phyloP scores from a whole-genome alignment of 805 yeast species.

The Wickerhamiella alocasiicola region DNA sequence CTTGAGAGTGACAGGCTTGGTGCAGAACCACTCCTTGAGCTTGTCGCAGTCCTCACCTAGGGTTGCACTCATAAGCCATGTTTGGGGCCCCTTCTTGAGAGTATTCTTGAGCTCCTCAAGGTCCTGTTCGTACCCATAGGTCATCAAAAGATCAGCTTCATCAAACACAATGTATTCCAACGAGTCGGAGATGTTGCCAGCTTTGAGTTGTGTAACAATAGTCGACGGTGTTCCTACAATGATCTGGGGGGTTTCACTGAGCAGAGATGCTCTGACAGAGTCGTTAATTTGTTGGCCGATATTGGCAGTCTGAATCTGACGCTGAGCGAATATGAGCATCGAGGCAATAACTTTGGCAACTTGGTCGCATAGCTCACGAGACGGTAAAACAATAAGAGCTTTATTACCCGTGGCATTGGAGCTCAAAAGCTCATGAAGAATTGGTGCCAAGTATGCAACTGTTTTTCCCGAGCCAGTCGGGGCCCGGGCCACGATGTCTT shows the following conservation, averaged over 20 bases:
- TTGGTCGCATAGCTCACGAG: conserved; percentile 83
- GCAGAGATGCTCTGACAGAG: conserved; percentile 54
- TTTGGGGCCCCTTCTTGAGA: conserved; percentile 59
- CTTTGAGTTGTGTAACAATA: conserved; percentile 39
- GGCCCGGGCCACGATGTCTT: conserved; percentile 88
- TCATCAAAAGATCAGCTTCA: conserved; percentile 83
- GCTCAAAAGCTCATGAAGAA: conserved; percentile 61
- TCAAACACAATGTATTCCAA: conserved; percentile 73
- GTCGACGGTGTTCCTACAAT: conserved; percentile 80
- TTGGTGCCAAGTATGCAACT: conserved; percentile 78
- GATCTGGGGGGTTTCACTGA: conserved; percentile 66
- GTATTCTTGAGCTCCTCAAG: conserved; percentile 48
- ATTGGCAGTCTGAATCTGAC: conserved; percentile 51
- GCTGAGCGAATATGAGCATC: conserved; percentile 58
- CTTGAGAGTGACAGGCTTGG: conserved; percentile 67
- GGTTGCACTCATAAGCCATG: conserved; percentile 94
- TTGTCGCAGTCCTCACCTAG: conserved; percentile 72
- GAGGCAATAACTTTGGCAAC: conserved; percentile 59
- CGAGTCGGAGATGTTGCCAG: conserved; percentile 36
- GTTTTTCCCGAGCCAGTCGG: conserved; percentile 96
- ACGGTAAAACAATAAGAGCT: conserved; percentile 77
- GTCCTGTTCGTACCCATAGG: conserved; percentile 87
- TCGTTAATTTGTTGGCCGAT: conserved; percentile 51
- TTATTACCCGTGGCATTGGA: conserved; percentile 28
- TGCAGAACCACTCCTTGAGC: conserved; percentile 66